Percentiles rank a stretch among this genome's conserved stretches.
These are phyloP conservation scores for Suhomyces taliae DNA, from an alignment of 1,139 yeast species.

Conservation along the genomic window DNA sequence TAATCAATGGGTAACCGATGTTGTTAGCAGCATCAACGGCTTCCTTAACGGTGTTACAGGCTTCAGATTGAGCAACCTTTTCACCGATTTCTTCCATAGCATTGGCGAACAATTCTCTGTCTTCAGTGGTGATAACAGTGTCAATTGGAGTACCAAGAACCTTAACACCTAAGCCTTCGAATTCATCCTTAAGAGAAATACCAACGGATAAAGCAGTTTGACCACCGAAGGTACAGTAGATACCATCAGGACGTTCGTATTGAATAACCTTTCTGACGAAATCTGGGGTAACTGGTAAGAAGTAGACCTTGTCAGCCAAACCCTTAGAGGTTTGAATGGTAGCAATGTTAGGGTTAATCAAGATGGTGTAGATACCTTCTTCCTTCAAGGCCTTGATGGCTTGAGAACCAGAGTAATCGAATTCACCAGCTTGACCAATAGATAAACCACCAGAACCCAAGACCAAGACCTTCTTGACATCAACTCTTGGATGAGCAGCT, in stretches of 20 bases:
- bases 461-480: constrained; percentile 91
- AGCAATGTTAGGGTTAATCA: constrained; percentile 97
- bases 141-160: constrained; percentile 97
- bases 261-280: constrained; percentile 93
- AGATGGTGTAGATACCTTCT: constrained; percentile 93
- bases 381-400: constrained; percentile 94
- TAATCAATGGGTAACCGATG: constrained; percentile 94
- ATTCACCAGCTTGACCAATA: constrained; percentile 99
- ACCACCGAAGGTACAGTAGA: constrained; percentile 97
- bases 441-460: constrained; percentile 98
- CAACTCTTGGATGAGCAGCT: constrained; percentile 70
- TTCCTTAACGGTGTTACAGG: constrained; percentile 77
- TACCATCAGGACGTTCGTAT: constrained; percentile 96
- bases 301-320: constrained; percentile 95
- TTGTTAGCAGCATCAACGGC: constrained; percentile 81
- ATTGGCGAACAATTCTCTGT: constrained; percentile 90
- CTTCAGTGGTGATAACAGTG: constrained; percentile 95
- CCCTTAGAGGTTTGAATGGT: constrained; percentile 98
- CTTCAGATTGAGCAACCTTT: constrained; percentile 90
- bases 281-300: constrained; percentile 94
- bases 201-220: constrained; percentile 97
- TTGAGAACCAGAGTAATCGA: constrained; percentile 97
- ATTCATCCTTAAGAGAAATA: constrained; percentile 92
- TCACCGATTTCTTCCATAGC: constrained; percentile 95
- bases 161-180: constrained; percentile 85